phyloP scores from a whole-genome alignment of 1,284 basidiomycete genomes.

The Cutaneotrichosporon mucoides region DNA sequence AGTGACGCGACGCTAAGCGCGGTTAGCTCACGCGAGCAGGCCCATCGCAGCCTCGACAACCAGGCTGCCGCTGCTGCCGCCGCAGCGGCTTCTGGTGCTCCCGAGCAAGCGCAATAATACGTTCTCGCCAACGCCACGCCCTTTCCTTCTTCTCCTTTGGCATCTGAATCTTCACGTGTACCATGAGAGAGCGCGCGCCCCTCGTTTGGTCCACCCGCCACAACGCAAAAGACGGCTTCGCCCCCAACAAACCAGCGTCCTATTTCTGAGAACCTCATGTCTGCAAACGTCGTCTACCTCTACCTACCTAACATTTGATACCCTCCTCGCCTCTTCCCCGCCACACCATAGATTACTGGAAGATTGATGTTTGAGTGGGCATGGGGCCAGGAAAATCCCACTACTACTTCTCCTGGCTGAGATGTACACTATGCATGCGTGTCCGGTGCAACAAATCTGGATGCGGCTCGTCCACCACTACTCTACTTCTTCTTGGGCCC shows the following conservation, averaged over 20 bases:
- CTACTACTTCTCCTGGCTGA: constrained; percentile 4
- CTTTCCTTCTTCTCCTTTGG: constrained; percentile 4
- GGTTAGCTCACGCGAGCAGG: constrained; percentile 3
- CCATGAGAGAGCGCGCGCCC: constrained; percentile 5
- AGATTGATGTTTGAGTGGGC: not conserved
- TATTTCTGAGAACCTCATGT: not conserved
- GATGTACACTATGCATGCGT: constrained; percentile 26
- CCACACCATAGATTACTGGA: not conserved
- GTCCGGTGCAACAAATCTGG: not conserved
- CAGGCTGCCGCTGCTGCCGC: constrained; percentile 6
- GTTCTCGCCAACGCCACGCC: not conserved
- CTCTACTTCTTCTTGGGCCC: constrained; percentile 1
- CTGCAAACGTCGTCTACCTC: constrained; percentile 5
- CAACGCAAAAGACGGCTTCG: not conserved
- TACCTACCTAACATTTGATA: constrained; percentile 9
- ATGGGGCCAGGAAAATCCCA: not conserved
- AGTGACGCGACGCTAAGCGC: constrained; percentile 22
- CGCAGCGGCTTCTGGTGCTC: not conserved
- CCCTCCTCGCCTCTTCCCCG: not conserved
- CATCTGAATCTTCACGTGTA: constrained; percentile 9
- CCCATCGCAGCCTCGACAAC: constrained; percentile 24
- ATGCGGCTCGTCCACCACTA: no score
- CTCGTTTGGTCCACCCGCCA: not conserved
- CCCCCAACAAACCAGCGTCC: not conserved
- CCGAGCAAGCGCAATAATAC: constrained; percentile 5